A percentile compares a stretch with the other conserved stretches of the same genome.
phyloP scores from a whole-genome alignment of 2,329 filamentous ascomycete genomes.

The Drechslerella dactyloides region DNA sequence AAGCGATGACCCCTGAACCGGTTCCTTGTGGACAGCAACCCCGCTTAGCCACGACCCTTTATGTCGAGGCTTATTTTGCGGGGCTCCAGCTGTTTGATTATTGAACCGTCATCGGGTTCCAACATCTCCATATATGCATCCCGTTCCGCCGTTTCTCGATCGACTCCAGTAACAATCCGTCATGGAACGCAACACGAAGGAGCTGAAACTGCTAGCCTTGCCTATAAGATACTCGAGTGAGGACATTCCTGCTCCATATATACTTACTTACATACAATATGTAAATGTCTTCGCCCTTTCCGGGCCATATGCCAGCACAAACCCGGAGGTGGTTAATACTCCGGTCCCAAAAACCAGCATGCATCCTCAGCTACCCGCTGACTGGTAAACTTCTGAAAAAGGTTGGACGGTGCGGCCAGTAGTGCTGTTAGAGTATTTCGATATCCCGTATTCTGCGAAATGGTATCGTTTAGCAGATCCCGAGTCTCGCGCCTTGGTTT shows the following conservation, averaged over 20 bases:
- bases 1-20: not conserved
- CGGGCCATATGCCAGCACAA: not conserved
- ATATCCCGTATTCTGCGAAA: constrained; percentile 41
- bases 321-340: too few relatives aligned
- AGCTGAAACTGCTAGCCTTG: constrained; percentile 30
- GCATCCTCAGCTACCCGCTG: not conserved
- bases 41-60: not conserved
- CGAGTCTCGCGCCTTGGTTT: constrained; percentile 25
- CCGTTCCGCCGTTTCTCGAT: too few relatives aligned
- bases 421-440: constrained; percentile 34
- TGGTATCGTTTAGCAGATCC: constrained; percentile 32
- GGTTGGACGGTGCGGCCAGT: constrained; percentile 46
- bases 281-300: not conserved
- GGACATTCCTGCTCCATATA: too few relatives aligned
- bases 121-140: too few relatives aligned
- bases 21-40: not conserved
- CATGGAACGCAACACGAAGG: not conserved
- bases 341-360: too few relatives aligned
- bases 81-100: too few relatives aligned
- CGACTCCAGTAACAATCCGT: not conserved
- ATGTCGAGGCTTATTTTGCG: too few relatives aligned
- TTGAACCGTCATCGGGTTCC: too few relatives aligned
- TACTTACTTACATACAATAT: too few relatives aligned
- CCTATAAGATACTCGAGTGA: constrained; percentile 42
- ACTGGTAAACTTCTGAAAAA: not conserved